Evolutionary conservation across 2,329 filamentous ascomycete genomes (phyloP).

Genomic region (Fusarium protoensiforme): DNA sequence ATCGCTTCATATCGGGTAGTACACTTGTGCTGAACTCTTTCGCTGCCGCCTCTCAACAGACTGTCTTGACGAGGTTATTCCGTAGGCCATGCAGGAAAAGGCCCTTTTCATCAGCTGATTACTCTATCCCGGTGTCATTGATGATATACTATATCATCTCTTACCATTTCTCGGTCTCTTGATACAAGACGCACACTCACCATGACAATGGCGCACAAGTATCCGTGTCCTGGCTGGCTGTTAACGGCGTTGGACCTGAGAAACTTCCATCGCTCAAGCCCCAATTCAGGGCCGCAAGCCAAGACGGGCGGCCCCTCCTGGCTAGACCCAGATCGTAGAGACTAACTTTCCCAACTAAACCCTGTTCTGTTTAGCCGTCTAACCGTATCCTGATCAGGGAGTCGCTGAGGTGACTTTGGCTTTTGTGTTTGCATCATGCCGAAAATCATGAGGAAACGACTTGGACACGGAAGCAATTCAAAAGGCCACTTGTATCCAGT

Average conservation of each 20-base stretch:
- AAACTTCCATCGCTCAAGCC: slow-evolving; percentile 11
- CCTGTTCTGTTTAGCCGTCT: slow-evolving; percentile 25
- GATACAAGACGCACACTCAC: neutral
- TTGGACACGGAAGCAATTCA: neutral
- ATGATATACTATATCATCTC: neutral
- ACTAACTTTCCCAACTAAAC: slow-evolving; percentile 18
- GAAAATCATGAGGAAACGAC: neutral
- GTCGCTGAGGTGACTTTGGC: slow-evolving; percentile 3
- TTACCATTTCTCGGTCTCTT: neutral
- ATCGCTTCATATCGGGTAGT: slow-evolving; percentile 13
- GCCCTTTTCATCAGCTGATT: neutral
- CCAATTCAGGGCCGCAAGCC: slow-evolving; percentile 21
- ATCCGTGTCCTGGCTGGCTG: neutral
- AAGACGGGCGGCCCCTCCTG: slow-evolving; percentile 35
- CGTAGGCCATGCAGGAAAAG: neutral
- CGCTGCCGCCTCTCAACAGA: neutral
- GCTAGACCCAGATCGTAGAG: slow-evolving; percentile 34
- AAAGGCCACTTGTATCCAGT: neutral
- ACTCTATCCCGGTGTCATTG: neutral
- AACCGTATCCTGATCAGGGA: slow-evolving; percentile 35
- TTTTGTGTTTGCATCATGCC: neutral
- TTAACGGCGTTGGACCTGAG: neutral
- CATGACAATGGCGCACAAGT: neutral
- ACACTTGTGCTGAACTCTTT: slow-evolving; percentile 3
- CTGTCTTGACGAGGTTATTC: neutral